Evolutionary conservation across 768 basidiomycete genomes (phyloP).

Genomic region (Tricholoma furcatifolium): DNA sequence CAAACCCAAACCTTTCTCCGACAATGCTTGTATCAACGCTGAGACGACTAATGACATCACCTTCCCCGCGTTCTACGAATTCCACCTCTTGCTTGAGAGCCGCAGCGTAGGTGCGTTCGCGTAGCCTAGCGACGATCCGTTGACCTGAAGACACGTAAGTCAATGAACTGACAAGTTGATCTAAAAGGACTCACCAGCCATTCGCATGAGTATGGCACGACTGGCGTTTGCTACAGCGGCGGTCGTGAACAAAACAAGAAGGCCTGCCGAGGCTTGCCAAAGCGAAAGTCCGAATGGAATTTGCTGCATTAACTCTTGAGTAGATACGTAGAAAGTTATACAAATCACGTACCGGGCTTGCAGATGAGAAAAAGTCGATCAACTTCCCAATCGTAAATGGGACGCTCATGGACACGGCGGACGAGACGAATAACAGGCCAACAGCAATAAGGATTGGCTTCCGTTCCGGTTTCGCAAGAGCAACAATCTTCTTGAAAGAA

Average conservation of each 20-base stretch:
- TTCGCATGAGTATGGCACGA: constrained; percentile 80
- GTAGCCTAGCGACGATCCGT: constrained; percentile 84
- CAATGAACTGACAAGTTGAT: neutral
- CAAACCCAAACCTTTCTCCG: constrained; percentile 70
- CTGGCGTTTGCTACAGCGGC: constrained; percentile 88
- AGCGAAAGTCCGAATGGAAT: constrained; percentile 80
- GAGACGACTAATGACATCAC: constrained; percentile 89
- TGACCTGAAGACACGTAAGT: constrained; percentile 48
- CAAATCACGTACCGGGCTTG: constrained; percentile 54
- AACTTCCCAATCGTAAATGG: constrained; percentile 92
- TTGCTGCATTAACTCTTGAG: constrained; percentile 38
- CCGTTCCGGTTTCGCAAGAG: constrained; percentile 80
- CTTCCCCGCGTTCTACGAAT: constrained; percentile 89
- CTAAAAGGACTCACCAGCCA: constrained; percentile 56
- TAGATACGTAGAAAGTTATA: constrained; percentile 3
- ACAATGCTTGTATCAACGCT: constrained; percentile 92
- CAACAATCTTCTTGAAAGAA: constrained; percentile 71
- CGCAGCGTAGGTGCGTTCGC: constrained; percentile 81
- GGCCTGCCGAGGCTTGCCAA: constrained; percentile 72
- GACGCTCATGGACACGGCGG: constrained; percentile 87
- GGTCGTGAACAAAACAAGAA: constrained; percentile 78
- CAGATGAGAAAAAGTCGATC: constrained; percentile 87
- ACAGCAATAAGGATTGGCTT: constrained; percentile 75
- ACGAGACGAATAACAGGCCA: constrained; percentile 81
- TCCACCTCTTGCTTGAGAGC: constrained; percentile 89